Conservation (phyloP, 306 rosid genomes). For the Ammopiptanthus mongolicus region DNA sequence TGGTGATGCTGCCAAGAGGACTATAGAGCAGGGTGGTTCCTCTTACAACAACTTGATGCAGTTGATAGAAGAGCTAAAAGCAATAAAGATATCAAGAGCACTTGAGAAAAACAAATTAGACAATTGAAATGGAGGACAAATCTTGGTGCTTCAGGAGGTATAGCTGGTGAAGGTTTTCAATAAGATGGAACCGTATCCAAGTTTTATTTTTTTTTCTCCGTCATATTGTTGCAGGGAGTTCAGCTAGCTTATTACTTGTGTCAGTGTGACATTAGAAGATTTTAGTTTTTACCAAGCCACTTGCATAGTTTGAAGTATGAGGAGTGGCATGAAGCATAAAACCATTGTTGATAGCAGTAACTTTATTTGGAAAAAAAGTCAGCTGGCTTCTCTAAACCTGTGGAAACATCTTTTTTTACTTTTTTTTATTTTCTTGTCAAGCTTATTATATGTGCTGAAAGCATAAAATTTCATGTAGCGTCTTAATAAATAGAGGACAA, state of each 20-base stretch:
- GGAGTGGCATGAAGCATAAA: not conserved
- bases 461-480: not conserved
- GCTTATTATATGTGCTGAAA: not conserved
- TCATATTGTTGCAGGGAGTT: not conserved
- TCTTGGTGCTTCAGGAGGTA: not conserved
- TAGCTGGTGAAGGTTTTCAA: not conserved
- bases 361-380: not conserved
- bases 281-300: not conserved
- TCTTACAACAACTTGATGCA: slow-evolving; percentile 21
- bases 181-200: not conserved
- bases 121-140: not conserved
- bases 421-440: not conserved
- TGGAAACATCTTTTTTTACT: not conserved
- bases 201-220: not conserved
- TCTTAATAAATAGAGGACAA: not conserved
- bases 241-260: not conserved
- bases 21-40: slow-evolving; percentile 18
- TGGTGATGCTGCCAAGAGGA: slow-evolving; percentile 20
- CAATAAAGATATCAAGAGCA: slow-evolving; percentile 12
- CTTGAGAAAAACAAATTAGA: not conserved
- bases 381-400: not conserved
- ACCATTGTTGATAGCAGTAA: not conserved
- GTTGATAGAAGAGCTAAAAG: slow-evolving; percentile 23
- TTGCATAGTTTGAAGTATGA: not conserved
- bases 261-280: not conserved